A percentile compares a stretch with the other conserved stretches of the same genome.
Evolutionary conservation across 306 rosid genomes (phyloP).

Genomic region (Begonia loranthoides): DNA sequence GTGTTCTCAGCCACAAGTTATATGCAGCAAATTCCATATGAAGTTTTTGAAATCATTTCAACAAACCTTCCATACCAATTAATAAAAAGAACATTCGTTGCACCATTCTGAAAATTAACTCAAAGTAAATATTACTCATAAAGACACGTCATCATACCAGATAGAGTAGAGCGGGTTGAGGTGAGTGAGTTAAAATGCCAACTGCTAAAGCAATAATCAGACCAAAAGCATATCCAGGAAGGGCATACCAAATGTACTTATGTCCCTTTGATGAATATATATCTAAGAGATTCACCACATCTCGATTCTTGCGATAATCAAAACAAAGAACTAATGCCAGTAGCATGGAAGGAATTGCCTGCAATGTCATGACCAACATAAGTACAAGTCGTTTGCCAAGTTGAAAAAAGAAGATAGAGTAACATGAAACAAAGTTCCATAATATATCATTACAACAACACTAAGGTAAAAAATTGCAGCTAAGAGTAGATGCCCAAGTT

Average conservation of each 20-base stretch:
- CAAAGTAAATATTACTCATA: too few relatives aligned
- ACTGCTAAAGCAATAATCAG: slow-evolving; percentile 83
- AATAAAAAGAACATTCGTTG: background rate
- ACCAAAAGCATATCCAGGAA: slow-evolving; percentile 92
- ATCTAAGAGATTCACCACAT: slow-evolving; percentile 51
- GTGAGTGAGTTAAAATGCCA: slow-evolving; percentile 80
- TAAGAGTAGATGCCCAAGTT: too few relatives aligned
- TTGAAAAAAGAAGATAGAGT: background rate
- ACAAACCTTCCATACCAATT: background rate
- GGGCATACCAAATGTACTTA: slow-evolving; percentile 95
- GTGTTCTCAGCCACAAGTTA: too few relatives aligned
- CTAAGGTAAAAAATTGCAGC: too few relatives aligned
- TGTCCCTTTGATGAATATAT: slow-evolving; percentile 80
- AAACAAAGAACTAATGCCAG: slow-evolving; percentile 89
- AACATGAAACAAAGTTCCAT: background rate
- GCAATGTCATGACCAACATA: slow-evolving; percentile 9
- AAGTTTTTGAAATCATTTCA: background rate
- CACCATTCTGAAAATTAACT: background rate
- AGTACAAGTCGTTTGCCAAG: too few relatives aligned
- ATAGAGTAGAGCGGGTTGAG: slow-evolving; percentile 96
- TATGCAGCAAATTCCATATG: too few relatives aligned
- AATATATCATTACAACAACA: background rate
- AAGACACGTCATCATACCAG: slow-evolving; percentile 40
- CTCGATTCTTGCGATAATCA: slow-evolving; percentile 73
- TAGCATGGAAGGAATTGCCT: slow-evolving; percentile 98